Evolutionary conservation across 2,329 filamentous ascomycete genomes (phyloP).

Genomic region (Aaosphaeria pasadenensis): DNA sequence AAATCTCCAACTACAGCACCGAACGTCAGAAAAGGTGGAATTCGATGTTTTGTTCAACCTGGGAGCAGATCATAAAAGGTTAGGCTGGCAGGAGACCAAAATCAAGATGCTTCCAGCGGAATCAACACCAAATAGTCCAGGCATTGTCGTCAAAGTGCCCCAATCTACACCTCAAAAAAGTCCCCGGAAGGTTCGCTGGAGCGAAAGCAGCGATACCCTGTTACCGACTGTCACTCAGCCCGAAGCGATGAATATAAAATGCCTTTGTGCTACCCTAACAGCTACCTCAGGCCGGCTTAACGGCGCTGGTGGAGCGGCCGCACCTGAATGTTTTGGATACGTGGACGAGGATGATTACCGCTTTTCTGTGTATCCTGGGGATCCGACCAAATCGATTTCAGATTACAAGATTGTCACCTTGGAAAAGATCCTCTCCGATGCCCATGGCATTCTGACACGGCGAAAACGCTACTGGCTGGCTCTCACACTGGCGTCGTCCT

Average conservation of each 20-base stretch:
- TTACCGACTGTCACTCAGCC: too few relatives aligned
- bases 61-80: background rate
- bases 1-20: conserved; percentile 6
- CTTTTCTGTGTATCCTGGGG: conserved; percentile 7
- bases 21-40: conserved; percentile 6
- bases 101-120: conserved; percentile 5
- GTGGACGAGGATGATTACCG: conserved; percentile 10
- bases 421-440: background rate
- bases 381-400: background rate
- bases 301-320: background rate
- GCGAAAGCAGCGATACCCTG: too few relatives aligned
- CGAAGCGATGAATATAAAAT: too few relatives aligned
- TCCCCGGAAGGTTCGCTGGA: too few relatives aligned
- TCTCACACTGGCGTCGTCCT: conserved; percentile 17
- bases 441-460: conserved; percentile 1
- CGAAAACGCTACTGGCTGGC: conserved; percentile 21
- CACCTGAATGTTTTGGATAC: conserved; percentile 8
- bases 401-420: background rate
- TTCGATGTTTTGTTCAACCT: conserved; percentile 9
- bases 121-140: background rate
- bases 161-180: too few relatives aligned
- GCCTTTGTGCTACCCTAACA: too few relatives aligned
- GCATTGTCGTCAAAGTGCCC: too few relatives aligned
- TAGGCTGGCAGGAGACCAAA: conserved; percentile 3
- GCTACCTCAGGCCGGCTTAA: conserved; percentile 1